Evolutionary conservation across 2,329 filamentous ascomycete genomes (phyloP).

Genomic region (Fusarium phyllophilum): DNA sequence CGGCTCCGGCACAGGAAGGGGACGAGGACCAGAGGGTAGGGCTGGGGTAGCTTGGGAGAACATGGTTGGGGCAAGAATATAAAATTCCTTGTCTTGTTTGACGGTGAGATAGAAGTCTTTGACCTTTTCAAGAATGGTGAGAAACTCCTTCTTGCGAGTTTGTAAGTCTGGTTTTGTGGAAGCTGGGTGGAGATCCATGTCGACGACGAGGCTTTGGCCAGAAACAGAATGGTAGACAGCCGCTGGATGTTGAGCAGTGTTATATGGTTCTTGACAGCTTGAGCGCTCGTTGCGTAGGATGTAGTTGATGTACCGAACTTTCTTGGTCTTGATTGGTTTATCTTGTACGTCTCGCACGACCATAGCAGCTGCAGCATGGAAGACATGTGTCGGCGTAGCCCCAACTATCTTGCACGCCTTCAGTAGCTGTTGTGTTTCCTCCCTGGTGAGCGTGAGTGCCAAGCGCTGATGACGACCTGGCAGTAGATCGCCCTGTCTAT

Average conservation of each 20-base stretch:
- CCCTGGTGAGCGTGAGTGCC: slow-evolving; percentile 26
- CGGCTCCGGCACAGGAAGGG: slow-evolving; percentile 40
- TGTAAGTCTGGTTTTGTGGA: rapidly evolving
- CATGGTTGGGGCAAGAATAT: slow-evolving; percentile 39
- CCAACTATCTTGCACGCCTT: slow-evolving; percentile 24
- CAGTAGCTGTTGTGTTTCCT: slow-evolving; percentile 32
- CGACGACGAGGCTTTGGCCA: slow-evolving; percentile 40
- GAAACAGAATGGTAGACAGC: slow-evolving; percentile 48
- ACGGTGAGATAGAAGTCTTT: slow-evolving; percentile 45
- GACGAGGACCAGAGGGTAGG: slow-evolving; percentile 12
- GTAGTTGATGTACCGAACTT: slow-evolving; percentile 45
- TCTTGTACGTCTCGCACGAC: slow-evolving; percentile 43
- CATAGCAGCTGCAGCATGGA: slow-evolving; percentile 48
- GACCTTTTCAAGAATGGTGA: slow-evolving; percentile 36
- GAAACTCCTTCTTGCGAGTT: slow-evolving; percentile 35
- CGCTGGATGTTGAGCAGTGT: slow-evolving; percentile 37
- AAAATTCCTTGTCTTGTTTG: slow-evolving; percentile 46
- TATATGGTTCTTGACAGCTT: slow-evolving; percentile 41
- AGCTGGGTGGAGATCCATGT: slow-evolving; percentile 26
- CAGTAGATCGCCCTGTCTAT: slow-evolving; percentile 5
- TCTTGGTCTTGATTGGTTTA: neutral
- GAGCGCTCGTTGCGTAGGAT: slow-evolving; percentile 48
- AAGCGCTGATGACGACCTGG: slow-evolving; percentile 43
- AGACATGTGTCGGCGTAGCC: slow-evolving; percentile 47
- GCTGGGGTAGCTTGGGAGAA: slow-evolving; percentile 31